Conservation (phyloP, 495 filamentous ascomycete species). For the Cryomyces antarcticus region DNA sequence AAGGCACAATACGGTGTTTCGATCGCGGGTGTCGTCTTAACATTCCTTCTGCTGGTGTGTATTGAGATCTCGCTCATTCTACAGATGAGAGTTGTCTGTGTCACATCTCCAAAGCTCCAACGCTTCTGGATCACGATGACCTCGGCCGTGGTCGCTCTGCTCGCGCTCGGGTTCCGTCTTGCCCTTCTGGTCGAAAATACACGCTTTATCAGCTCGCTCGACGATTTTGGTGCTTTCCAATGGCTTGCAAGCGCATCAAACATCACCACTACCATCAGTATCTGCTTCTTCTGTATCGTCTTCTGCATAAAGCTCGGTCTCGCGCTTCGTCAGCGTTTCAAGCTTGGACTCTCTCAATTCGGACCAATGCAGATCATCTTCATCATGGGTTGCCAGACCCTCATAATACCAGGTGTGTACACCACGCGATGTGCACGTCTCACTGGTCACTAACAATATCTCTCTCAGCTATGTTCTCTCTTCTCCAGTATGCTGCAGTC, state of each 20-base stretch:
- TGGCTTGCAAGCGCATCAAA: slow-evolving; percentile 29
- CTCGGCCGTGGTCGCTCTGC: slow-evolving; percentile 31
- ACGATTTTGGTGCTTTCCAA: background rate
- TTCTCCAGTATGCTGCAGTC: slow-evolving; percentile 32
- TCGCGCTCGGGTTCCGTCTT: slow-evolving; percentile 39
- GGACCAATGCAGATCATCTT: slow-evolving; percentile 53
- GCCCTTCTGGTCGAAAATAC: slow-evolving; percentile 33
- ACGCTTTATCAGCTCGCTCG: slow-evolving; percentile 8
- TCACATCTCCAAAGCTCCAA: slow-evolving; percentile 19
- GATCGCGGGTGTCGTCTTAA: slow-evolving; percentile 31
- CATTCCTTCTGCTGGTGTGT: slow-evolving; percentile 35
- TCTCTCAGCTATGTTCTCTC: slow-evolving; percentile 42
- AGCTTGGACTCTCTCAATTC: slow-evolving; percentile 36
- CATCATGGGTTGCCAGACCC: slow-evolving; percentile 55
- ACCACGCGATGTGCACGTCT: background rate
- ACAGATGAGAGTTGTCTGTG: slow-evolving; percentile 50
- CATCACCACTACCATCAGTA: slow-evolving; percentile 37
- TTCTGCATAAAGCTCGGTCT: slow-evolving; percentile 52
- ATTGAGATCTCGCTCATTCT: slow-evolving; percentile 47
- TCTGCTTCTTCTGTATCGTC: slow-evolving; percentile 55
- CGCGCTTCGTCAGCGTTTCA: slow-evolving; percentile 34
- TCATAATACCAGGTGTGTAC: slow-evolving; percentile 53
- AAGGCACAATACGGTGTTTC: slow-evolving; percentile 26
- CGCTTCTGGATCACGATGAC: slow-evolving; percentile 24
- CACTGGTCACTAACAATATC: background rate